Evolutionary conservation across 2,329 filamentous ascomycete genomes (phyloP), one percentile per base, ranked within the genome.

Genomic region (Clonostachys byssicola): DNA sequence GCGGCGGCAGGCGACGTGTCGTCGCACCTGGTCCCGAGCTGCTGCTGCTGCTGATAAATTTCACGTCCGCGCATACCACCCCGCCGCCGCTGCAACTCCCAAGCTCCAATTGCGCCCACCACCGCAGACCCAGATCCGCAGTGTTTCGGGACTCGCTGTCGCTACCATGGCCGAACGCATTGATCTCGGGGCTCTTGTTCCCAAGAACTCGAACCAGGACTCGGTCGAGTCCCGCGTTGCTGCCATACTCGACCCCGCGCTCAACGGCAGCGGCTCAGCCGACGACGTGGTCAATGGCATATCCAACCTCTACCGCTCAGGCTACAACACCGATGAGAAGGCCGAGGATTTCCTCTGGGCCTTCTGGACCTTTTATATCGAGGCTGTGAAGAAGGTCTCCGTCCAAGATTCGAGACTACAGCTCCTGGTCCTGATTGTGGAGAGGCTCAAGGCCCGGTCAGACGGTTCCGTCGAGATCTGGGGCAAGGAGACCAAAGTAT

Each of bases 291-390:
- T 59, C 42, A 43, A 41, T 36, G 47, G 55, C 14, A 54, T 64
- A 42, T 59, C 63, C 51, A 40, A 52, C 42, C 56, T 61, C 10
- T 60, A 57, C 46, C 49, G 50, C 8, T 43, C 46, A 17, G 49
- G 46, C 39, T 40, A 48, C 12, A 18, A 42, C 30, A 40, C 47
- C 33, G 51, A 55, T 6, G 49, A 56, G 10, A 40, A 49, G 17
- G 41, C 50, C 42, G 59, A 60, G 43, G 48, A 53, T 40, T 60
- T 57, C 47, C 56, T 65, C 44, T 64, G 60, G 57, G 51, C 48
- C 4, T 49, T 64, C 17, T 65, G 63, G 63, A 49, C 52, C 5
- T 45, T 60, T 16, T 42, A 63, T 42, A 44, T 61, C 41, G 47
- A 49, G 34, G 49, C 58, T 16, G 60, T 48, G 42, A 56, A 53